Percentiles rank a stretch among this genome's conserved stretches.
Conservation (phyloP, 305 asterid genomes). For the Rubia balearica region DNA sequence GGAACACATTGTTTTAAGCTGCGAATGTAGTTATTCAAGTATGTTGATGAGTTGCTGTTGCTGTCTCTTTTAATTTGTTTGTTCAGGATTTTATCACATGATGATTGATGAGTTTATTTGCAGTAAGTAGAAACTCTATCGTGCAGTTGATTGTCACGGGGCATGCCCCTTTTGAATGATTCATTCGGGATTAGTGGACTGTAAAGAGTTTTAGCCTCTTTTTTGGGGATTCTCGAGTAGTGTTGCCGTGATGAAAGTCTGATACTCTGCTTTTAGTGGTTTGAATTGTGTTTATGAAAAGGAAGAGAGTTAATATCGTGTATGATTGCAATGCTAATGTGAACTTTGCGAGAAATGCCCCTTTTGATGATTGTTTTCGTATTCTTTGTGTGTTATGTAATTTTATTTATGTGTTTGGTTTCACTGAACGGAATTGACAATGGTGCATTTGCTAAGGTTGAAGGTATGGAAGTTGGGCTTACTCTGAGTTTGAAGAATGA, state of each 20-base stretch:
- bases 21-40: background rate
- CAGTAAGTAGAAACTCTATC: background rate
- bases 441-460: slow-evolving; percentile 49
- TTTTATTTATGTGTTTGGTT: slow-evolving; percentile 3
- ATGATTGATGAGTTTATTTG: background rate
- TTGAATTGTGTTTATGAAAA: background rate
- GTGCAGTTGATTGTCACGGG: background rate
- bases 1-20: background rate
- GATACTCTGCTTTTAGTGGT: background rate
- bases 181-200: background rate
- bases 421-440: slow-evolving; percentile 18
- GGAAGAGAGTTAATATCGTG: background rate
- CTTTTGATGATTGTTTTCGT: background rate
- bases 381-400: slow-evolving; percentile 7
- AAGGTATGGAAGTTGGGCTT: slow-evolving; percentile 70
- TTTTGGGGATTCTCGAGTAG: background rate
- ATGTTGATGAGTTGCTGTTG: too few species aligned
- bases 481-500: slow-evolving; percentile 44
- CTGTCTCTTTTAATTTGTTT: too few species aligned
- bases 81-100: too few species aligned
- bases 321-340: background rate
- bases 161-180: background rate
- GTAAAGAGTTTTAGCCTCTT: background rate
- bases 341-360: background rate
- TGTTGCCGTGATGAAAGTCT: too few species aligned